These are phyloP conservation scores for Closterium sp. DNA, from an alignment of 139 green algal species.

Conservation along the genomic window DNA sequence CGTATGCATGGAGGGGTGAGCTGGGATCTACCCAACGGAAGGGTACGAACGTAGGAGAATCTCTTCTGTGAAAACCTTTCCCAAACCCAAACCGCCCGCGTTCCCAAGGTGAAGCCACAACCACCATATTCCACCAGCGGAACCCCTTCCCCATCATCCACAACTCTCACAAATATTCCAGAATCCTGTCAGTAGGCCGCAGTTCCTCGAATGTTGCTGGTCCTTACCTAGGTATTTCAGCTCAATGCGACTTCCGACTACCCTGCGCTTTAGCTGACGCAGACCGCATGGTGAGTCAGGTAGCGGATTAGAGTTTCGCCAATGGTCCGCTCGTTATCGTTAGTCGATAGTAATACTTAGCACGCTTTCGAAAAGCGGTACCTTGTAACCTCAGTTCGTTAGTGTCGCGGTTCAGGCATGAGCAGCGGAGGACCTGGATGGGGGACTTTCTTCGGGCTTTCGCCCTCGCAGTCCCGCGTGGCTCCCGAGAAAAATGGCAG, in stretches of 20 bases:
- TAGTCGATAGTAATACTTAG: too few species aligned
- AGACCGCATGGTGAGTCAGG: background rate
- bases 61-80: too few species aligned
- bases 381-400: background rate
- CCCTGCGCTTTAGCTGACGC: too few species aligned
- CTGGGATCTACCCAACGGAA: too few species aligned
- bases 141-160: background rate
- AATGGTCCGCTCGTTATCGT: background rate
- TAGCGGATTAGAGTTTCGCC: background rate
- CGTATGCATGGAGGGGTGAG: too few species aligned
- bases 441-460: background rate
- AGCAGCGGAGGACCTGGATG: background rate
- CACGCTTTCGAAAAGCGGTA: background rate
- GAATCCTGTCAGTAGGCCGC: too few species aligned
- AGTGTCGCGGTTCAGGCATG: background rate
- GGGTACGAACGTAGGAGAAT: too few species aligned
- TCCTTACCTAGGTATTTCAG: background rate
- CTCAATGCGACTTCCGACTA: background rate
- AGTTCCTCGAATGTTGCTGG: too few species aligned
- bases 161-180: background rate
- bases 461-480: background rate
- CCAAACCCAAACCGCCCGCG: background rate
- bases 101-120: background rate
- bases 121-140: background rate
- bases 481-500: background rate